Evolutionary conservation across 2,329 filamentous ascomycete species (phyloP).

Genomic region (Clonostachys sp.): DNA sequence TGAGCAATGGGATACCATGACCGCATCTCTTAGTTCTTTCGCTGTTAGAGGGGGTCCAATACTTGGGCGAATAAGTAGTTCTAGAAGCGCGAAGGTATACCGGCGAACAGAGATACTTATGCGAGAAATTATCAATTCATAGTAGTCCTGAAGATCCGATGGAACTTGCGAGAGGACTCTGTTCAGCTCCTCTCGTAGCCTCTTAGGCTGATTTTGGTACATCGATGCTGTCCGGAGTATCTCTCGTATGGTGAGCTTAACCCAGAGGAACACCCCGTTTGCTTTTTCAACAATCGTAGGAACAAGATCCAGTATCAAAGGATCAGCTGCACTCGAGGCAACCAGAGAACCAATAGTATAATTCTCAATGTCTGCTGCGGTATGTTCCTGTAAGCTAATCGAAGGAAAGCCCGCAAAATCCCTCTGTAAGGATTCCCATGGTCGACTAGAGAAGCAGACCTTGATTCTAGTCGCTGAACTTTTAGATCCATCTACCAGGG

Average conservation of each 20-base stretch:
- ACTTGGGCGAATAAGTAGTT: too few species aligned
- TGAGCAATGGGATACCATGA: too few species aligned
- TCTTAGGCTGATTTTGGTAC: too few species aligned
- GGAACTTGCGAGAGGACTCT: too few species aligned
- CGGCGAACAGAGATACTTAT: too few species aligned
- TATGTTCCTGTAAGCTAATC: neutral
- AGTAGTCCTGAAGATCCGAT: too few species aligned
- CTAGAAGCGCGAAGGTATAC: too few species aligned
- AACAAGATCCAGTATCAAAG: neutral
- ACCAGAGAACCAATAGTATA: neutral
- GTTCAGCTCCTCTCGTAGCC: too few species aligned
- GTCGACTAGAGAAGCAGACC: constrained; percentile 1
- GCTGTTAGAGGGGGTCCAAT: too few species aligned
- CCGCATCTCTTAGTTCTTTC: too few species aligned
- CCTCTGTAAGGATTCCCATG: neutral
- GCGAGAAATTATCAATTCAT: too few species aligned
- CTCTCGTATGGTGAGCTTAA: neutral
- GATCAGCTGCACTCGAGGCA: neutral
- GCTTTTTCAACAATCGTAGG: neutral
- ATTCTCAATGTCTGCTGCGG: neutral
- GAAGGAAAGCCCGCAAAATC: neutral
- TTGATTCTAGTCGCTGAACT: neutral
- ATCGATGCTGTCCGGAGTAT: neutral
- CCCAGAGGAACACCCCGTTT: neutral
- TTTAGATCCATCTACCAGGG: neutral